Evolutionary conservation across 345 rosid genomes (phyloP), one percentile per base, ranked within the genome.

Genomic region (Toxicodendron radicans): DNA sequence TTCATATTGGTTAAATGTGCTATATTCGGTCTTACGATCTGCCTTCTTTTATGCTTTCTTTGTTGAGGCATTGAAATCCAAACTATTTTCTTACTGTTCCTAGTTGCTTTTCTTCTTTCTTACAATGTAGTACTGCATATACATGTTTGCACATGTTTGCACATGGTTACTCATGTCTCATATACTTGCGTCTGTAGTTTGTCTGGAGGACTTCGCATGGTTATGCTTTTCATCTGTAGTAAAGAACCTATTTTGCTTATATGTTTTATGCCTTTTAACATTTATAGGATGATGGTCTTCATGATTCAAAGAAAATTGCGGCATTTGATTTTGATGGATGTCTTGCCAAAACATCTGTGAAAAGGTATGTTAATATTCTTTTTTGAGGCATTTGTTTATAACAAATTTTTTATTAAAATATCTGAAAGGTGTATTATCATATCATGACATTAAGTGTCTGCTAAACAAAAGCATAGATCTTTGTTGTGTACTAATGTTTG

Each of bases 241-340:
- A 41, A 21, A 56, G 23, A 33, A 8, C 52, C 24, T 10, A 1
- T 10, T 4, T 72, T 70, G 58, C 5, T 48, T 48, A 71, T 17
- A 9, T 46, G 38, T 58, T 48, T 71, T 59, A 13, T 48, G 59
- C 68, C 6, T 60, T 27, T 71, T 61, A 59, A 63, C 41, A 12
- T 41, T 68, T 41, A 68, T 71, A 93, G 99, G 99, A 87, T 77
- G 98, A 87, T 60, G 96, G 84, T 82, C 94, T 90, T 49, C 83
- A 66, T 49, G 96, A 86, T 76, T 95, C 99, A 53, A 83, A 80
- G 67, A 95, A 88, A 81, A 87, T 95, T 59, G 99, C 99, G 64
- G 97, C 98, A 51, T 95, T 95, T 87, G 99, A 95, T 82, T 95
- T 95, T 77, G 99, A 95, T 85, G 97, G 97, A 73, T 90, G 98